phyloP scores from a whole-genome alignment of 2,329 filamentous ascomycete genomes.

The Talaromyces rugulosus region DNA sequence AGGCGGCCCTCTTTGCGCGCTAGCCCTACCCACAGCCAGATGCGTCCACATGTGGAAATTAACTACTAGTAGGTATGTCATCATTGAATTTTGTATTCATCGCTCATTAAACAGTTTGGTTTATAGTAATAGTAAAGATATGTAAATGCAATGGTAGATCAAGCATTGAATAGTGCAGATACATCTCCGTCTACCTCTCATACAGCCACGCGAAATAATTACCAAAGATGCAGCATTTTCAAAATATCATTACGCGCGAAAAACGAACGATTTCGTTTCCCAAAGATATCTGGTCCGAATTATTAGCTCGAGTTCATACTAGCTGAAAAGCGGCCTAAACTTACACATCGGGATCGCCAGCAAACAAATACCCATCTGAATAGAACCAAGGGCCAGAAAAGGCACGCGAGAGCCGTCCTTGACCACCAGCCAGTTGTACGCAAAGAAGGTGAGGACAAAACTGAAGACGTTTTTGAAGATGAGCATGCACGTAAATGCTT shows the following conservation, averaged over 20 bases:
- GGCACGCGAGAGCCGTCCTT: constrained; percentile 49
- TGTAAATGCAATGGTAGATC: background rate
- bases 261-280: constrained; percentile 71
- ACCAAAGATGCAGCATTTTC: constrained; percentile 36
- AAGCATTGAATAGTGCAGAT: background rate
- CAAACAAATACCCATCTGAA: constrained; percentile 73
- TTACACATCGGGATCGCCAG: constrained; percentile 74
- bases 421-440: constrained; percentile 74
- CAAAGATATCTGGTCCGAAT: constrained; percentile 61
- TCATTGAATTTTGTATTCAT: background rate
- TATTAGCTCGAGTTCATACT: background rate
- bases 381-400: constrained; percentile 68
- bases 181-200: background rate
- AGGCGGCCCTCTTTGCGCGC: background rate
- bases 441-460: constrained; percentile 77
- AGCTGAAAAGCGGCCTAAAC: constrained; percentile 32
- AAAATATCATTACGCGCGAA: constrained; percentile 73
- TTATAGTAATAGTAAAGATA: too few relatives aligned
- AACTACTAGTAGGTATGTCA: background rate
- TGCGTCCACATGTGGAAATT: background rate
- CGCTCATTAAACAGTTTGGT: background rate
- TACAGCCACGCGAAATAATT: background rate
- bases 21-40: background rate
- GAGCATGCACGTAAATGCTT: constrained; percentile 83
- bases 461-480: constrained; percentile 95